Evolutionary conservation across 805 yeast species (phyloP), one percentile per base, ranked within the genome.

Genomic region (Metschnikowia anglica): DNA sequence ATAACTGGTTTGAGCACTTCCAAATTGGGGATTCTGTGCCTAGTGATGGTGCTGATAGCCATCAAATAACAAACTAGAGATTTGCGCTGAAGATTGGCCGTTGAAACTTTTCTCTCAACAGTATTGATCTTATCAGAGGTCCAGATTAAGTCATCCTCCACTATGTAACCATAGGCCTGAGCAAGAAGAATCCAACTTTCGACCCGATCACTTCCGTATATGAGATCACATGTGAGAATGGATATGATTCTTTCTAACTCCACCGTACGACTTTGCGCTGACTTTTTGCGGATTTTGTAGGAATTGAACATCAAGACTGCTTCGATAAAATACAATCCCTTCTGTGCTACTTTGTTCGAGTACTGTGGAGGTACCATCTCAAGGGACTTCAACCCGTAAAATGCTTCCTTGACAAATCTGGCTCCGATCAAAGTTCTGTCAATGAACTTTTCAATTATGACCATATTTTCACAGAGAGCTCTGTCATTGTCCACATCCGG

Each of bases 141-240:
- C 95, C 96, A 88, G n/a, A 87, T 80, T 43, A 93, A 63, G 49
- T 88, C 96, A 60, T 89, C 96, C 51, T 91, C 97, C 0, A 85
- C 95, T 30, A 86, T 66, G 44, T 72, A 81, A 0, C 89, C 82
- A 52, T 76, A 89, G 0, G 91, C 81, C 56, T 83, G 88, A 0
- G 95, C 96, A 11, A 93, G 60, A 1, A 88, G 72, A 30, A 80
- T 68, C 99, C 99, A 93, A 7, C 87, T 80, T 61, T 93, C 99
- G 35, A 83, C 72, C 23, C 97, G 67, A 29, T 75, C 66, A 2
- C 85, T 74, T 3, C 85, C 80, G 53, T 81, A 81, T 1, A 81
- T 54, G 13, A 93, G 61, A 59, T 93, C 98, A 41, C 71, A 67
- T 37, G 72, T 74, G 45, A 89, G 72, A 60, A 82, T 76, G 36